A percentile compares a stretch with the other conserved stretches of the same genome.
Conservation (phyloP, 2,329 filamentous ascomycete species). For the Pseudogymnoascus sp. region DNA sequence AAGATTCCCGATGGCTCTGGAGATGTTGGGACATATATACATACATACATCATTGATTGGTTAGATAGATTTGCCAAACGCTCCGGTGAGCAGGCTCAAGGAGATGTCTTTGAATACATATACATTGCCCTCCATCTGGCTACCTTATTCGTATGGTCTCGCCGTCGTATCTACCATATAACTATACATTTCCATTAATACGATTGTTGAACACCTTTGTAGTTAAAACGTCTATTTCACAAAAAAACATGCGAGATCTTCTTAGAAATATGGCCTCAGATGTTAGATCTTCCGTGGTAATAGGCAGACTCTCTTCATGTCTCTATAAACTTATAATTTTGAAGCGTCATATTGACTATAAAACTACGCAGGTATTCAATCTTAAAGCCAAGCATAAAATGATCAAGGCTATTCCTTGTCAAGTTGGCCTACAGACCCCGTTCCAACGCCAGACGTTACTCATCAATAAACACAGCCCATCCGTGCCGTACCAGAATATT, state of each 20-base stretch:
- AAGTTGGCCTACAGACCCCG: not conserved
- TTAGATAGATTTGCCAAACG: slow-evolving; percentile 1
- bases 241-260: not conserved
- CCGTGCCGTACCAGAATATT: not conserved
- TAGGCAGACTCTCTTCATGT: not conserved
- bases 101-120: not conserved
- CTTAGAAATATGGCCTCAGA: not conserved
- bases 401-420: not conserved
- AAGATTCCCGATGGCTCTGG: slow-evolving; percentile 4
- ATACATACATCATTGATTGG: not conserved
- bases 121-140: not conserved
- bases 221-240: not conserved
- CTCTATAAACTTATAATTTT: not conserved
- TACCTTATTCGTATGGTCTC: not conserved
- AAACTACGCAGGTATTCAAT: slow-evolving; percentile 1
- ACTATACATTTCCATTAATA: not conserved
- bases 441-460: not conserved
- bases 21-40: not conserved
- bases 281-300: not conserved
- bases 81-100: not conserved
- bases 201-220: not conserved
- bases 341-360: slow-evolving; percentile 4
- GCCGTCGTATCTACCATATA: not conserved
- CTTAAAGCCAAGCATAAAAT: not conserved
- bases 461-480: not conserved